Evolutionary conservation across 495 filamentous ascomycete genomes (phyloP).

Genomic region (Penicillium pulvis): DNA sequence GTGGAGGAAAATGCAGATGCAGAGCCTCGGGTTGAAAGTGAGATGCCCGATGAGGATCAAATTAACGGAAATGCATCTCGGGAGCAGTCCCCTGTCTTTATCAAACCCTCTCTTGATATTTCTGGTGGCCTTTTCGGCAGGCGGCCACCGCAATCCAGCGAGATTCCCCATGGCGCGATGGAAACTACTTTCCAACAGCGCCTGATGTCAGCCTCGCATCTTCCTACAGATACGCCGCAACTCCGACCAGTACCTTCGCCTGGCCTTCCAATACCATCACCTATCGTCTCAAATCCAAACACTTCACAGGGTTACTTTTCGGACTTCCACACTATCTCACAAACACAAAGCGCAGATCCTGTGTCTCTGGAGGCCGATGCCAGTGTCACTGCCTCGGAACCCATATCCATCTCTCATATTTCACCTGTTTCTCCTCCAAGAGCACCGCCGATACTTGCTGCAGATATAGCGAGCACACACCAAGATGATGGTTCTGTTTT

Average conservation of each 20-base stretch:
- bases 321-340: slow-evolving; percentile 14
- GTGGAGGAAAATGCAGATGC: background rate
- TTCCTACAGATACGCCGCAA: slow-evolving; percentile 46
- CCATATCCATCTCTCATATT: background rate
- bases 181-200: slow-evolving; percentile 6
- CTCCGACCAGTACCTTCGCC: slow-evolving; percentile 49
- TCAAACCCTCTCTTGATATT: slow-evolving; percentile 26
- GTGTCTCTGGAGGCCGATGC: slow-evolving; percentile 1
- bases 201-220: slow-evolving; percentile 10
- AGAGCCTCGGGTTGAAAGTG: background rate
- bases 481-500: background rate
- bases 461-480: background rate
- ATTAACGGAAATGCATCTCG: slow-evolving; percentile 12
- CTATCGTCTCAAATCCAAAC: slow-evolving; percentile 36
- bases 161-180: slow-evolving; percentile 1
- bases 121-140: slow-evolving; percentile 16
- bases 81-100: slow-evolving; percentile 20
- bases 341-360: slow-evolving; percentile 1
- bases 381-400: background rate
- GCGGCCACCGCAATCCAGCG: slow-evolving; percentile 7
- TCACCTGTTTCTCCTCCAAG: background rate
- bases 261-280: slow-evolving; percentile 48
- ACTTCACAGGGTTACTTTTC: slow-evolving; percentile 36
- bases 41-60: background rate
- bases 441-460: background rate